These are phyloP conservation scores for Pterula multifida DNA, from an alignment of 1,284 basidiomycete genomes.

Conservation along the genomic window DNA sequence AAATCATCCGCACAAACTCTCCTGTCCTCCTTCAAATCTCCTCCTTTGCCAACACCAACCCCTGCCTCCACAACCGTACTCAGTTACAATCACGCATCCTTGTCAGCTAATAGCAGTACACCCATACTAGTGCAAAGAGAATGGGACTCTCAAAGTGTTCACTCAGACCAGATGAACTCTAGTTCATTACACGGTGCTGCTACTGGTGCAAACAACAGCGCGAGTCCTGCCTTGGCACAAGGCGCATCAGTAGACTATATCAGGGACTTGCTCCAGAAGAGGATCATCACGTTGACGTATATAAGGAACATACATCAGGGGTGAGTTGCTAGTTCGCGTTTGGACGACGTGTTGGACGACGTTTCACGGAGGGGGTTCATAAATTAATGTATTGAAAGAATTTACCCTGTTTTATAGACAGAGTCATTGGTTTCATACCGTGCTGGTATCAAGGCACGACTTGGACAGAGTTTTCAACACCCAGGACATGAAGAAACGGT, in stretches of 20 bases:
- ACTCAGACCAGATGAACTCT: slow-evolving; percentile 28
- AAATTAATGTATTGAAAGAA: background rate
- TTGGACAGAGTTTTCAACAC: slow-evolving; percentile 68
- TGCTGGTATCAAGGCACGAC: slow-evolving; percentile 61
- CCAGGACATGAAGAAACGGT: slow-evolving; percentile 68
- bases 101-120: background rate
- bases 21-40: slow-evolving; percentile 59
- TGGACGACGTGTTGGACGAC: slow-evolving; percentile 4
- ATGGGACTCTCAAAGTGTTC: slow-evolving; percentile 56
- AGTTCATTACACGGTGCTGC: slow-evolving; percentile 9
- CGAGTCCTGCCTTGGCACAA: slow-evolving; percentile 35
- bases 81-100: background rate
- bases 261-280: slow-evolving; percentile 67
- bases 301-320: slow-evolving; percentile 77
- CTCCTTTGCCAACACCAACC: slow-evolving; percentile 13
- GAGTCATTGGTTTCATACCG: slow-evolving; percentile 83
- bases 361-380: background rate
- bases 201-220: slow-evolving; percentile 18
- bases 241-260: slow-evolving; percentile 66
- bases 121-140: slow-evolving; percentile 31
- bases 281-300: slow-evolving; percentile 75
- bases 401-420: slow-evolving; percentile 29
- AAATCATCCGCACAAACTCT: slow-evolving; percentile 79
- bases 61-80: slow-evolving; percentile 2
- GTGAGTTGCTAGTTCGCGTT: slow-evolving; percentile 27